Evolutionary conservation across 2,329 filamentous ascomycete genomes (phyloP), one percentile per base, ranked within the genome.

Genomic region (Colletotrichum coccodes): DNA sequence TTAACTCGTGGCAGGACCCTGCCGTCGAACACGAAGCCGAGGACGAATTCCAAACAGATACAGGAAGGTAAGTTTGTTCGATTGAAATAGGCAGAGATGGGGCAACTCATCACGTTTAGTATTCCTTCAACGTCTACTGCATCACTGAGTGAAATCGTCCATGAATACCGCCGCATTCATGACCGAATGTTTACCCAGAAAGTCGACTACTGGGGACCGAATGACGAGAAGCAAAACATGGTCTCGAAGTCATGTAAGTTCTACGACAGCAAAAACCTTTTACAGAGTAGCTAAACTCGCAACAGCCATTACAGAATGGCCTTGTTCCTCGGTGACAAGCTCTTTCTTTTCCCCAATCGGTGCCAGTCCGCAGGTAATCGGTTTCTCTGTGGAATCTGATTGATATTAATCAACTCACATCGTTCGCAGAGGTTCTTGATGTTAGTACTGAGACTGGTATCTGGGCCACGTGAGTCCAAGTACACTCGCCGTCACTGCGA

Each of bases 401-500:
- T 8, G 30, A 14, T 7, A 11, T 4, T 9, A 11, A 30, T 14
- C 12, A 11, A n/a, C 49, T 34, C 2, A 26, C 2, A 34, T 11
- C 16, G 6, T 3, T 3, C 49, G 34, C 18, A 16, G 30, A 53
- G 21, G 49, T 53, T 3, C 49, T 53, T 6, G 49, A 53, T 34
- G 3, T 36, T 18, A 30, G 49, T 21, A 53, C 49, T 34, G 30
- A 30, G 4, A 53, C 30, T 3, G 53, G 65, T 21, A 63, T 70
- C 4, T 71, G 63, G 63, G 58, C 67, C 18, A 71, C 66, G 71
- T 70, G 44, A 40, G 56, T 36, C n/a, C 11, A 18, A 44, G n/a
- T n/a, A n/a, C 40, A 23, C 7, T 8, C n/a, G 6, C 40, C n/a
- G 12, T 8, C 18, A 23, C n/a, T 16, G 36, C 3, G 8, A 38